Evolutionary conservation across 2,329 filamentous ascomycete genomes (phyloP), one percentile per base, ranked within the genome.

Genomic region (Fusarium sp.): DNA sequence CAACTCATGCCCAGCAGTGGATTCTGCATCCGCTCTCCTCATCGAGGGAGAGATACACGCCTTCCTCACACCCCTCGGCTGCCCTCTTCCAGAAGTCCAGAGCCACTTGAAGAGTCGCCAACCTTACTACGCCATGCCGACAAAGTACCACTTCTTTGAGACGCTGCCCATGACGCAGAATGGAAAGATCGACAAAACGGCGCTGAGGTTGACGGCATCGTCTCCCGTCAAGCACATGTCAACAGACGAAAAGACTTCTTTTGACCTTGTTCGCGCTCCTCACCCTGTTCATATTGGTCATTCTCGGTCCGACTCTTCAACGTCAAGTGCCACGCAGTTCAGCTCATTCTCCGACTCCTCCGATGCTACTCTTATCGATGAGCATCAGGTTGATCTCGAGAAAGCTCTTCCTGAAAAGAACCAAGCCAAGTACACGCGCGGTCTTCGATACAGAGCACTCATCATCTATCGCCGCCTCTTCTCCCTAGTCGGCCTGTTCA

Each of bases 381-480:
- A 81, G 46, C 78, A 81, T 62, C 59, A 72, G 17, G 33, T 74
- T 62, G 73, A 79, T 60, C 76, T 82, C 24, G 75, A 77, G 49
- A 69, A 74, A 4, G 81, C 80, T 2, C 71, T 87, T 1, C 84
- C 85, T 1, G 78, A 79, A 2, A 88, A 88, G 78, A 81, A 81
- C 29, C 81, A 83, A 11, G 75, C 78, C 8, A 83, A 84, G 40
- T 78, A 79, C 17, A 76, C 79, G n/a, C 81, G 84, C 17, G 83
- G 81, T 27, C 57, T 87, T 12, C 80, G 84, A 1, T 81, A 84
- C 69, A 82, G 84, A 27, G 75, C 88, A 22, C 82, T 89, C 70
- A 87, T 87, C 61, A 82, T 88, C 16, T 91, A 91, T 72, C 85
- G 89, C 5, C 84, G 86, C 1, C 84, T 91, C 1, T 90, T 91